A percentile compares a stretch with the other conserved stretches of the same genome.
phyloP scores from a whole-genome alignment of 108 stramenopile species.

The Epithemia pelagica region DNA sequence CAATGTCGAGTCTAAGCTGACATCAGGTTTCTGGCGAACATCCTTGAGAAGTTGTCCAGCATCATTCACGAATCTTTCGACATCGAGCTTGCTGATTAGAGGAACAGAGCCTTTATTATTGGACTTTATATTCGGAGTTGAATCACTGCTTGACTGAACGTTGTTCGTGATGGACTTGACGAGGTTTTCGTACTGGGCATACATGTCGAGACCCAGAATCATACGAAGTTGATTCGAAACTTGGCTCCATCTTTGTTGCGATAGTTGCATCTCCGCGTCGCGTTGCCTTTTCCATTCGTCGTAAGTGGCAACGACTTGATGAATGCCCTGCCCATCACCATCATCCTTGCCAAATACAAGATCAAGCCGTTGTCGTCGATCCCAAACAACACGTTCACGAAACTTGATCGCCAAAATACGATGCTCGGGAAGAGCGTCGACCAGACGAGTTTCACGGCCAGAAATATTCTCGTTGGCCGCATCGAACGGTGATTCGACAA shows the following conservation, averaged over 20 bases:
- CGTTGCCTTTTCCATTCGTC: constrained; percentile 62
- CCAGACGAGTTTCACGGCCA: constrained; percentile 45
- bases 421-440: constrained; percentile 82
- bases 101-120: neutral
- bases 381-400: constrained; percentile 76
- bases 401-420: constrained; percentile 70
- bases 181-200: constrained; percentile 23
- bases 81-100: constrained; percentile 11
- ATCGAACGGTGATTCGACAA: constrained; percentile 60
- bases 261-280: constrained; percentile 37
- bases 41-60: constrained; percentile 32
- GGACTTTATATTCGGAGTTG: neutral
- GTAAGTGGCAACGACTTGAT: constrained; percentile 54
- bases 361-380: constrained; percentile 53
- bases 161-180: neutral
- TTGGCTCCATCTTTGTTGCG: constrained; percentile 35
- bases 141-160: neutral
- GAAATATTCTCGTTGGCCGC: constrained; percentile 59
- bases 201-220: constrained; percentile 39
- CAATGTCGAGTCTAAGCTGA: constrained; percentile 11
- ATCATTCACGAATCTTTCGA: constrained; percentile 40
- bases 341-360: constrained; percentile 40
- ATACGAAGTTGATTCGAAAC: constrained; percentile 28
- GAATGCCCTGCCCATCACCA: constrained; percentile 40
- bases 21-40: constrained; percentile 19